Evolutionary conservation across 23 red algal genomes (phyloP), one percentile per base, ranked within the genome.

Genomic region (Chondrus crispus): DNA sequence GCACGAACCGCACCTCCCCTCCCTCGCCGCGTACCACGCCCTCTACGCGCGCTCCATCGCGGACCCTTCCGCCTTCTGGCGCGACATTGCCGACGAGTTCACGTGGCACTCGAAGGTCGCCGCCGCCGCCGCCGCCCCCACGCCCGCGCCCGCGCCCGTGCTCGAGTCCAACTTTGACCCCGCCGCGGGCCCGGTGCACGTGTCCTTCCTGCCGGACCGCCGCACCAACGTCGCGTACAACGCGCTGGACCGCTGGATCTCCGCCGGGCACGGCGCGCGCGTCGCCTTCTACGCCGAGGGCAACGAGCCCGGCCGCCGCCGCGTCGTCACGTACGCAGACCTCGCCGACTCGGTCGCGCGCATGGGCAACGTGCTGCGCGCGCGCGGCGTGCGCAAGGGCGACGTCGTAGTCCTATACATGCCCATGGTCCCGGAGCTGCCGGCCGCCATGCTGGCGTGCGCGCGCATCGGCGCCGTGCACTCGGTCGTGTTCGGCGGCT

Each of bases 391-490:
- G 8, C 33, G 68, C 9, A 91, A 93, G 46, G 97, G 97, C 46
- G 97, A 99, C 29, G 82, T 90, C 1, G 97, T 99, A 14, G 76
- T 90, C 9, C 66, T 96, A 55, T 99, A 99, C 52, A 99, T 99
- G 97, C 97, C 97, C 2, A 99, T 96, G 94, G 90, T 96, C 37
- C 85, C 91, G 12, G 94, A 99, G 80, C 79, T 99, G 26, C 92
- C 93, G 28, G 88, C 82, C 2, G 93, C 91, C 1, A 99, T 99
- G 97, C 94, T 99, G 26, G 97, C 97, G 62, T 96, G 94, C 66
- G 97, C 97, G n/a, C 57, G 97, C 32, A 99, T 99, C 46, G 97
- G 97, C 28, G 97, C 97, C 29, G 89, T 99, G 22, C 97, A 99
- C 63, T 95, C 84, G 26, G 97, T 99, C 14, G 97, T 99, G 70